Conservation (phyloP, 2,329 filamentous ascomycete species). For the Scytalidium sp. region DNA sequence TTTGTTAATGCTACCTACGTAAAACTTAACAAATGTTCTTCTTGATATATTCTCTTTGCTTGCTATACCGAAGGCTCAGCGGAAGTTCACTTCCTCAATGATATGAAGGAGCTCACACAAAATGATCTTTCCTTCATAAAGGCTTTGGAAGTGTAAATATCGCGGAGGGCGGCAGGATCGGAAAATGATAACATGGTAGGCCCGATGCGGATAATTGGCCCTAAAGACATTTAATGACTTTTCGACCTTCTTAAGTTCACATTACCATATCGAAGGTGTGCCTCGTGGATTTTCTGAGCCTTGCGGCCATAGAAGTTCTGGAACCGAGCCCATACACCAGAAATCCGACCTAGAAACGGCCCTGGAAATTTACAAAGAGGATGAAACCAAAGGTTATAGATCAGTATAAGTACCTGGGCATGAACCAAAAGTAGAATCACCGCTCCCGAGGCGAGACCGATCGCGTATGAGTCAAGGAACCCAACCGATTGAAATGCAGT, state of each 20-base stretch:
- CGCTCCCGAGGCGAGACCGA: no score
- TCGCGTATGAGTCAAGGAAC: no score
- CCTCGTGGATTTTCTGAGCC: constrained; percentile 7
- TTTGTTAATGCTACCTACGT: constrained; percentile 1
- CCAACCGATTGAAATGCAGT: no score
- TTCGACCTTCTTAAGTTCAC: background rate
- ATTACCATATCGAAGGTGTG: constrained; percentile 3
- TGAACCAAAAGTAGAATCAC: no score
- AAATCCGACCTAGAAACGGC: background rate
- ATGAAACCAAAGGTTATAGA: constrained; percentile 10
- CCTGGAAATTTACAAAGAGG: constrained; percentile 8
- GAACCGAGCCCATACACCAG: background rate
- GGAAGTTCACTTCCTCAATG: constrained; percentile 1
- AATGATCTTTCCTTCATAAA: constrained; percentile 4
- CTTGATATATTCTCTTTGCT: constrained; percentile 8
- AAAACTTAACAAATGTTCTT: constrained; percentile 7
- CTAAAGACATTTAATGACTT: background rate
- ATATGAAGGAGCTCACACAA: background rate
- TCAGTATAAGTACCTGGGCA: no score
- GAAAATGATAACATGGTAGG: constrained; percentile 1
- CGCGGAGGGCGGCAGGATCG: background rate
- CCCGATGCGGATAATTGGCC: background rate
- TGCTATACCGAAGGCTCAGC: constrained; percentile 3
- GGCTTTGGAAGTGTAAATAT: constrained; percentile 6
- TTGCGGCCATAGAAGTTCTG: constrained; percentile 7